phyloP scores from a whole-genome alignment of 495 filamentous ascomycete species.

The Podospora fimiseda region DNA sequence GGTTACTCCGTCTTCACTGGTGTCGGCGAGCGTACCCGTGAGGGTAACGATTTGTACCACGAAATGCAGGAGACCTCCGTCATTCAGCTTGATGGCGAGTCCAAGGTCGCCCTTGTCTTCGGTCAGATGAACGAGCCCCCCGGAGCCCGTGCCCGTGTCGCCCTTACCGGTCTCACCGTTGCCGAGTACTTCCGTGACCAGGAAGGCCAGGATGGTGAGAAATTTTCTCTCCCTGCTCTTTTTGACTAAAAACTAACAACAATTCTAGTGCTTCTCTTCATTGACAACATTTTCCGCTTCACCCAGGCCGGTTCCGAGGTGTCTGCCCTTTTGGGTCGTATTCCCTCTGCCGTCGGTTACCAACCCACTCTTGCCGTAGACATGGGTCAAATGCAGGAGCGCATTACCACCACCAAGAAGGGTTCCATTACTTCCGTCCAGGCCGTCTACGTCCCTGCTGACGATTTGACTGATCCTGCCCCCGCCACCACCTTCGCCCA shows the following conservation, averaged over 20 bases:
- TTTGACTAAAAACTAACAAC: conserved; percentile 12
- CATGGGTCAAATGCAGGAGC: conserved; percentile 99
- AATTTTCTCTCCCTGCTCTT: conserved; percentile 1
- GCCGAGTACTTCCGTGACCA: conserved; percentile 97
- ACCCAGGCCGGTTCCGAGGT: conserved; percentile 99
- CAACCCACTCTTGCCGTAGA: conserved; percentile 99
- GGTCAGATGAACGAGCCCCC: conserved; percentile 99
- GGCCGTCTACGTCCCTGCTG: conserved; percentile 99
- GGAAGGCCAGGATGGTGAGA: conserved; percentile 89
- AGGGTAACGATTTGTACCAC: conserved; percentile 99
- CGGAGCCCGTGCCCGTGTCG: conserved; percentile 98
- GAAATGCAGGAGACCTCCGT: conserved; percentile 99
- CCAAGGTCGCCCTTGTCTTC: conserved; percentile 98
- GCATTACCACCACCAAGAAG: conserved; percentile 99
- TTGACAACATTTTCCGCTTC: conserved; percentile 99
- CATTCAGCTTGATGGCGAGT: conserved; percentile 98
- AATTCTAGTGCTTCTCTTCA: conserved; percentile 80
- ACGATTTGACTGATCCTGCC: conserved; percentile 99
- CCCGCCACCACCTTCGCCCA: conserved; percentile 99
- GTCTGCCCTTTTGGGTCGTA: conserved; percentile 98
- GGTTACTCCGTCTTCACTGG: conserved; percentile 99
- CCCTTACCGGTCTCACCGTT: conserved; percentile 84
- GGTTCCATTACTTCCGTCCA: conserved; percentile 99
- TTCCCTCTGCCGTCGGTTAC: conserved; percentile 99
- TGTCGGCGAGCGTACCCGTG: conserved; percentile 99